Evolutionary conservation across 2,329 filamentous ascomycete genomes (phyloP), one percentile per base, ranked within the genome.

Genomic region (Dendryphion nanum): DNA sequence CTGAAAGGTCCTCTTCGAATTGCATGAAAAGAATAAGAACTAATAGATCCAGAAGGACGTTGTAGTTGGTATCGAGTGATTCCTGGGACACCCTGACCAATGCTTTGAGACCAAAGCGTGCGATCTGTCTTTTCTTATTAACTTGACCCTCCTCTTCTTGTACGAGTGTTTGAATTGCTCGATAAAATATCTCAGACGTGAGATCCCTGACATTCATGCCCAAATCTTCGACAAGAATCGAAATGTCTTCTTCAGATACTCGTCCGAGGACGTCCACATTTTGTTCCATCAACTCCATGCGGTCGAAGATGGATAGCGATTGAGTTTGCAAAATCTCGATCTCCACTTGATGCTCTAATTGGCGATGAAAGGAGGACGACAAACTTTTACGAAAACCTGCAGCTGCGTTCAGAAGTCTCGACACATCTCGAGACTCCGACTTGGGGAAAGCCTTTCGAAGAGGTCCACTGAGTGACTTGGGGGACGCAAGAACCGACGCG

Each of bases 1-100:
- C 70, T 2, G 79, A 79, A 13, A 86, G 79, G 28, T 88, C 82
- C 29, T 84, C 81, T 48, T 82, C 79, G 26, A 83, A 83, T 61
- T 93, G 85, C 75, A 97, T 85, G 63, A 96, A 89, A 7, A 93
- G 77, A 13, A 95, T 74, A 5, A 98, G 75, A 3, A 93, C 76
- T 2, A 97, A 71, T 41, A 97, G 79, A 56, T 91, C 89, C 45
- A 94, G 81, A 35, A 94, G 81, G 6, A 93, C 73, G 42, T 80
- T 80, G 68, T 82, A 83, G 42, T 86, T 84, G 20, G 87, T 68
- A 35, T 85, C 76, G 5, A 93, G 77, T 10, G 79, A 84, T 58
- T 97, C 89, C 56, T 91, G 85, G 0, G 86, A 81, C 5, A 88
- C 84, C 44, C 82, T 83, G 8, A 95, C 78, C 12, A 89, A 73